Evolutionary conservation across 2,329 filamentous ascomycete genomes (phyloP).

Genomic region (Fusarium irregulare): DNA sequence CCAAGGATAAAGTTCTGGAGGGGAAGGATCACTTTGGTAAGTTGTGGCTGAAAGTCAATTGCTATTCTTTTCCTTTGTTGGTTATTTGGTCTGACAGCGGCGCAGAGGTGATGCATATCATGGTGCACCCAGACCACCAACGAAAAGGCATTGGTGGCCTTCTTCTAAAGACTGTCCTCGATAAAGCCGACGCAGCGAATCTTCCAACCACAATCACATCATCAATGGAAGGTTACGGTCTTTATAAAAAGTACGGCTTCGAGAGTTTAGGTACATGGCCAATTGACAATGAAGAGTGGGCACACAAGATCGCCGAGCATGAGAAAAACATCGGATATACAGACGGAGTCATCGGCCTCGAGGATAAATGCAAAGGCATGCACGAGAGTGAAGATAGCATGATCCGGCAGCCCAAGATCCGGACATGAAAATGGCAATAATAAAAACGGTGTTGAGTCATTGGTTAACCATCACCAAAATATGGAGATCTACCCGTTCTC

Average conservation of each 20-base stretch:
- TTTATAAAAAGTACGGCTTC: constrained; percentile 37
- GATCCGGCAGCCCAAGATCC: constrained; percentile 36
- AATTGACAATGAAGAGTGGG: constrained; percentile 40
- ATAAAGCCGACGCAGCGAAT: constrained; percentile 30
- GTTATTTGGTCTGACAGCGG: background rate
- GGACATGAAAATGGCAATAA: background rate
- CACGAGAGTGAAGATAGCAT: constrained; percentile 40
- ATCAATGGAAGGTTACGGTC: constrained; percentile 27
- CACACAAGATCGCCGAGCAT: constrained; percentile 22
- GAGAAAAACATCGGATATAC: constrained; percentile 25
- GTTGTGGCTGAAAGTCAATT: constrained; percentile 4
- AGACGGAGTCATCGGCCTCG: constrained; percentile 14
- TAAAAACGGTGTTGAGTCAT: constrained; percentile 11
- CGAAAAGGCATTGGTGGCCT: constrained; percentile 36
- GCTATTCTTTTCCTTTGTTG: background rate
- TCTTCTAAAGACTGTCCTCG: constrained; percentile 25
- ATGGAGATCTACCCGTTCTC: constrained; percentile 21
- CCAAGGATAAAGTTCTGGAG: constrained; percentile 28
- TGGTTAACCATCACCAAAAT: background rate
- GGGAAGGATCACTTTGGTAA: constrained; percentile 35
- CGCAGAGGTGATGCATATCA: constrained; percentile 40
- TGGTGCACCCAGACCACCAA: constrained; percentile 41
- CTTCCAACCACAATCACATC: constrained; percentile 30
- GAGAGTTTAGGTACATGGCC: constrained; percentile 28
- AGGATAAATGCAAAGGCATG: constrained; percentile 26